Evolutionary conservation across 2,329 filamentous ascomycete species (phyloP), one percentile per base, ranked within the genome.

Genomic region (Fusarium pilosicola): DNA sequence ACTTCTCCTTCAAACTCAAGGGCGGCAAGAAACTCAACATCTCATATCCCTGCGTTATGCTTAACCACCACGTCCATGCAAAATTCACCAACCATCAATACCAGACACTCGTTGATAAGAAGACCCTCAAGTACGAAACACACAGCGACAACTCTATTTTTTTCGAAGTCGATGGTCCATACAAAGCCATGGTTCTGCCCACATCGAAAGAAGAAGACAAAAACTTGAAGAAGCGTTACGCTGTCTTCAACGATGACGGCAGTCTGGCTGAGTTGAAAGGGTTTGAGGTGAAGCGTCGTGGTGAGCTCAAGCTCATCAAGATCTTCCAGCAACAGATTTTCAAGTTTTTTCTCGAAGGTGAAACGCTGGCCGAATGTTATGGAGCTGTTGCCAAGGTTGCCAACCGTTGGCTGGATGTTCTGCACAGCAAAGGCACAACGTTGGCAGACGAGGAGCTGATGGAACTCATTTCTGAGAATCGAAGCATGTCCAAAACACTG

Each of bases 251-350:
- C 79, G 94, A 98, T 71, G 96, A 99, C 78, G 96, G 97, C 44
- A 97, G 92, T 81, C 87, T 99, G 59, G 96, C 96, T 20, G 96
- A 99, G 81, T 83, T 99, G 79, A 99, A 99, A 80, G 96, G 96
- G 11, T 99, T 99, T 79, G 96, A 99, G 79, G 92, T 99, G 74
- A 99, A 99, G 86, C 92, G 96, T 81, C 90, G 96, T 89, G 96
- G 96, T 86, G 96, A 99, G 84, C 86, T 99, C 76, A 99, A 99
- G 85, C 91, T 99, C 76, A 99, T 99, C 89, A 99, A 99, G 84
- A 99, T 98, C 80, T 99, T 99, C 82, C 96, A 99, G 82, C 94
- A 96, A 68, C 96, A 99, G 79, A 97, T 99, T 75, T 99, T 99
- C 91, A 98, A 97, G 81, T 98, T 99, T 84, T 99, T 99, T 85